phyloP scores from a whole-genome alignment of 352 stramenopile species.

The Phytophthora gonapodyides region DNA sequence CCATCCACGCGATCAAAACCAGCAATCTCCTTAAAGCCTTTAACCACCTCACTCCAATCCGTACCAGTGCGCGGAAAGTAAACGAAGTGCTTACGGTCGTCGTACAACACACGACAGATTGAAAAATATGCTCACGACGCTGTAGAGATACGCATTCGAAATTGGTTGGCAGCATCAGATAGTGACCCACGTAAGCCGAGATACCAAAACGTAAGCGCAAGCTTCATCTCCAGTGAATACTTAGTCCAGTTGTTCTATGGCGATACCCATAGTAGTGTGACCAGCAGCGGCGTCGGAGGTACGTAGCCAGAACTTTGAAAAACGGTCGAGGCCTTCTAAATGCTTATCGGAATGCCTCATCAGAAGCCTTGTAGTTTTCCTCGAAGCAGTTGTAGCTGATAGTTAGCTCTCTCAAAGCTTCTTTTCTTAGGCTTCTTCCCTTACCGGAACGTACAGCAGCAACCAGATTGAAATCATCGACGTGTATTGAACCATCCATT shows the following conservation, averaged over 20 bases:
- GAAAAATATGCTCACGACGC: background rate
- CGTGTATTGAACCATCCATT: too few relatives aligned
- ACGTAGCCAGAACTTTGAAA: too few relatives aligned
- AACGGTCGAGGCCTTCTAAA: too few relatives aligned
- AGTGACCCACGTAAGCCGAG: background rate
- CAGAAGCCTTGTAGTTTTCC: too few relatives aligned
- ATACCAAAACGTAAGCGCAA: background rate
- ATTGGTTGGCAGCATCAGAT: background rate
- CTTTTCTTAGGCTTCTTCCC: too few relatives aligned
- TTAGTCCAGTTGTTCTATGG: background rate
- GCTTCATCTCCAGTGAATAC: constrained; percentile 4
- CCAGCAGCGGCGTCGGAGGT: background rate
- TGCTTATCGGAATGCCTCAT: too few relatives aligned
- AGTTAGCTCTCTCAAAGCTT: too few relatives aligned
- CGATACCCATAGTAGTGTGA: background rate
- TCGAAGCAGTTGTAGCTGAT: too few relatives aligned
- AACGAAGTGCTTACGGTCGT: constrained; percentile 3
- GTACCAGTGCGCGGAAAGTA: background rate
- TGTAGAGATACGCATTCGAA: background rate
- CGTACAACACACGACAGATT: background rate
- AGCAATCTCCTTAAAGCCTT: constrained; percentile 1
- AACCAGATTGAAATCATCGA: too few relatives aligned
- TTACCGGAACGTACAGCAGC: too few relatives aligned
- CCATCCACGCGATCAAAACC: constrained; percentile 1
- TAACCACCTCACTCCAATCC: background rate